Conservation (phyloP, 306 rosid genomes). For the Pterocarpus santalinus region DNA sequence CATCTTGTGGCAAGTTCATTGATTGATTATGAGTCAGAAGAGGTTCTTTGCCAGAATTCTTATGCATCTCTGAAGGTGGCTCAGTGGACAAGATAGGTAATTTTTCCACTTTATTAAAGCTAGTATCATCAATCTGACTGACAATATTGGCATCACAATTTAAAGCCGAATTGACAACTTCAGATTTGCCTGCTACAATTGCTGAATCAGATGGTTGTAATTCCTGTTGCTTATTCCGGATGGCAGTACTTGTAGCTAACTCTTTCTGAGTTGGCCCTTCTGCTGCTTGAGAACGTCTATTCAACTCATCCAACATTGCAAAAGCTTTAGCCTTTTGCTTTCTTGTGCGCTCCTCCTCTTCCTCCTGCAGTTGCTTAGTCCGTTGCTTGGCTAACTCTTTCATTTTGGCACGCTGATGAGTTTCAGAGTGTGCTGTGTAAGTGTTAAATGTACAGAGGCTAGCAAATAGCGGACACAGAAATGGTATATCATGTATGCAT, state of each 20-base stretch:
- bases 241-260: slow-evolving; percentile 51
- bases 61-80: slow-evolving; percentile 47
- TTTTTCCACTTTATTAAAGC: slow-evolving; percentile 48
- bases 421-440: slow-evolving; percentile 38
- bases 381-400: slow-evolving; percentile 83
- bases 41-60: slow-evolving; percentile 53
- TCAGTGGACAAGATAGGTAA: slow-evolving; percentile 51
- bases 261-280: slow-evolving; percentile 62
- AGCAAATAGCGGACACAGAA: slow-evolving; percentile 32
- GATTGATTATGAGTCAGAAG: slow-evolving; percentile 51
- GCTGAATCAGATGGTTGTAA: slow-evolving; percentile 52
- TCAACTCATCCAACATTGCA: slow-evolving; percentile 85
- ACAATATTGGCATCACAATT: slow-evolving; percentile 47
- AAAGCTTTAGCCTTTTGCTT: slow-evolving; percentile 82
- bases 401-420: slow-evolving; percentile 70
- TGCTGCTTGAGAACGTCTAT: slow-evolving; percentile 61
- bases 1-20: slow-evolving; percentile 61
- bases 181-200: slow-evolving; percentile 48
- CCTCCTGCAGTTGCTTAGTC: slow-evolving; percentile 83
- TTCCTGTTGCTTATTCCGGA: slow-evolving; percentile 65
- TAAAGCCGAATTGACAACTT: slow-evolving; percentile 41
- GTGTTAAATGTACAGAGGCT: slow-evolving; percentile 35
- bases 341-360: slow-evolving; percentile 85
- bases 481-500: slow-evolving; percentile 40
- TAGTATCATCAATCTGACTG: slow-evolving; percentile 51